phyloP scores from a whole-genome alignment of 148 eudicot genomes.

The Vaccinium macrocarpon region DNA sequence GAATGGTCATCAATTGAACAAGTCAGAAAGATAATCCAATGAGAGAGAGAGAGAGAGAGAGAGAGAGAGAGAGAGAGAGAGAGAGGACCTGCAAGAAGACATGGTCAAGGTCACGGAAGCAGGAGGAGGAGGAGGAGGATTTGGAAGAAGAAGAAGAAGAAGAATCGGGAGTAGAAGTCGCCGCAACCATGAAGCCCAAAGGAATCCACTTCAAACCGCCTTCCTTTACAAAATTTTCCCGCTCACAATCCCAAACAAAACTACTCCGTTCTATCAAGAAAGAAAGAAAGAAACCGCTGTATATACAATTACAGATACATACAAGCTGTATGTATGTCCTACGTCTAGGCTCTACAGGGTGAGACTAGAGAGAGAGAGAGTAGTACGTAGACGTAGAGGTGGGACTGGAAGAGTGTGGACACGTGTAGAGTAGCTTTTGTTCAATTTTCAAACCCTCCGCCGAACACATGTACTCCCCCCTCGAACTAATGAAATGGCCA shows the following conservation, averaged over 20 bases:
- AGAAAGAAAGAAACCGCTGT: not conserved
- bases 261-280: too few relatives aligned
- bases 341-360: not conserved
- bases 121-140: conserved; percentile 55
- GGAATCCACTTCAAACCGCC: not conserved
- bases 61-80: too few relatives aligned
- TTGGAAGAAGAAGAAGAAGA: conserved; percentile 35
- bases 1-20: not conserved
- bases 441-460: not conserved
- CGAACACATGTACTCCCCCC: not conserved
- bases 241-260: not conserved
- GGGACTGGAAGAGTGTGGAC: not conserved
- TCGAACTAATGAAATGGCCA: not conserved
- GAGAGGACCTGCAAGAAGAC: conserved; percentile 67
- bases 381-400: not conserved
- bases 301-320: not conserved
- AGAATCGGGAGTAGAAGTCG: conserved; percentile 24
- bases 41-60: not conserved
- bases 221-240: not conserved
- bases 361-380: not conserved
- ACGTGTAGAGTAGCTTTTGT: not conserved
- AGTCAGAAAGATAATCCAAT: not conserved
- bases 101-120: conserved; percentile 71
- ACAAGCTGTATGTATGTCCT: not conserved
- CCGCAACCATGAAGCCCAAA: conserved; percentile 7